Base-by-base conservation (phyloP, 2,329 filamentous ascomycete genomes). In the Thielaviopsis euricoi region DNA sequence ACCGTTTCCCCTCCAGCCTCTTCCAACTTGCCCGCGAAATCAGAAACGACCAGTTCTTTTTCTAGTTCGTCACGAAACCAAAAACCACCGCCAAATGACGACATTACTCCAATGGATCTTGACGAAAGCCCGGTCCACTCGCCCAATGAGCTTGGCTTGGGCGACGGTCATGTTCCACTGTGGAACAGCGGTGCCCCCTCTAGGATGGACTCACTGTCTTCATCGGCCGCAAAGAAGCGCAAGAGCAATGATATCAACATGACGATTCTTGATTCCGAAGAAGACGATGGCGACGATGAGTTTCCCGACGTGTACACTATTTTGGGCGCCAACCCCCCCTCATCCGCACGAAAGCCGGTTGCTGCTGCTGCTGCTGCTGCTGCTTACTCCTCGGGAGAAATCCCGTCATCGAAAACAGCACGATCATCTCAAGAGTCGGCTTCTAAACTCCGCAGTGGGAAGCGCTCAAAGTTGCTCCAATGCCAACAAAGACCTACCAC, bases 301-400 rank as follows among this genome's bases (percentile, higher is more conserved):
- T 81, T 79, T 52, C 77, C 76, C 0, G 78, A 82, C 61, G 74
- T 82, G 7, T 73, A 76, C 61, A 71, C 79, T 53, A 67, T 75
- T 53, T 66, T 73, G 12, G 74, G 71, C 26, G 73, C 71, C 15
- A 65, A 70, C 13, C 70, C 69, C 49, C 71, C 67, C 17, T 40
- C 52, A 22, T 66, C 69, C 2, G 71, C 70, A n/a, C 70, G 71
- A 58, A 63, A 56, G 37, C 26, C 49, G 19, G 46, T 6, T 60
- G 43, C 46, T 10, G 46, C 4, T 60, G 43, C 46, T 10, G n/a
- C n/a, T n/a, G n/a, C n/a, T n/a, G n/a, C n/a, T n/a, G n/a, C n/a
- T n/a, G 51, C 26, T 17, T 46, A 10, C n/a, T 13, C 48, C 13
- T 29, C 56, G 22, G 49, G 56, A n/a, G 49, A 22, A 46, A 53